Percentiles rank a stretch among this genome's conserved stretches.
Conservation (phyloP, 345 rosid genomes). For the Eucalyptus grandis region DNA sequence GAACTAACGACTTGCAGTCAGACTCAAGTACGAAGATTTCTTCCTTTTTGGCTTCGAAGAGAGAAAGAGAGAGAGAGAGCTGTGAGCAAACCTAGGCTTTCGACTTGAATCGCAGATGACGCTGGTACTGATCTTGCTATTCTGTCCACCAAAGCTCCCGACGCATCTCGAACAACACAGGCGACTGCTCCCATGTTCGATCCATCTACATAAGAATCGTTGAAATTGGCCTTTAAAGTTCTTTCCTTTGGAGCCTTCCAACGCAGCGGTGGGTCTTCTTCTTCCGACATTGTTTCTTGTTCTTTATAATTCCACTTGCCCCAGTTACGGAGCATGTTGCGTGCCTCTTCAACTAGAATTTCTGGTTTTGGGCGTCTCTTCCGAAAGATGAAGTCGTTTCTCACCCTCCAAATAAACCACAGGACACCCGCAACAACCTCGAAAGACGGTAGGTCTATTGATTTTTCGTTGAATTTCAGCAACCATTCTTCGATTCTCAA, state of each 20-base stretch:
- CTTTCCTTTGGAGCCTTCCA: not conserved
- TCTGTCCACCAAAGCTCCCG: rapidly evolving
- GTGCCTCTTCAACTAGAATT: not conserved
- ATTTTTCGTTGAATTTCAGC: no score
- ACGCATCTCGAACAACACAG: not conserved
- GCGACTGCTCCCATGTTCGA: not conserved
- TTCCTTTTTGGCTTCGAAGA: not conserved
- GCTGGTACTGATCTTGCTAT: rapidly evolving
- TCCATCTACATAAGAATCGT: not conserved
- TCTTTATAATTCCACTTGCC: not conserved
- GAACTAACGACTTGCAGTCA: not conserved
- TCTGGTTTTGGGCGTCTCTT: not conserved
- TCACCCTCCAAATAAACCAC: not conserved
- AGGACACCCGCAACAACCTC: not conserved
- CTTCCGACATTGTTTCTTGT: no score
- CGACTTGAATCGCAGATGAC: not conserved
- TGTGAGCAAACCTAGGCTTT: not conserved
- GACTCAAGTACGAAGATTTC: not conserved
- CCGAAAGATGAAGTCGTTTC: not conserved
- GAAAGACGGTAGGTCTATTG: not conserved
- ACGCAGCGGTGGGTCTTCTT: no score
- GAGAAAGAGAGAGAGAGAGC: not conserved
- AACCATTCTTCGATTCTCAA: no score
- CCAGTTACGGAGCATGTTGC: not conserved
- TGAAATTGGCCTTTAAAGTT: not conserved